A percentile compares a stretch with the other conserved stretches of the same genome.
Evolutionary conservation across 306 rosid species (phyloP).

Genomic region (Lathyrus sativus): DNA sequence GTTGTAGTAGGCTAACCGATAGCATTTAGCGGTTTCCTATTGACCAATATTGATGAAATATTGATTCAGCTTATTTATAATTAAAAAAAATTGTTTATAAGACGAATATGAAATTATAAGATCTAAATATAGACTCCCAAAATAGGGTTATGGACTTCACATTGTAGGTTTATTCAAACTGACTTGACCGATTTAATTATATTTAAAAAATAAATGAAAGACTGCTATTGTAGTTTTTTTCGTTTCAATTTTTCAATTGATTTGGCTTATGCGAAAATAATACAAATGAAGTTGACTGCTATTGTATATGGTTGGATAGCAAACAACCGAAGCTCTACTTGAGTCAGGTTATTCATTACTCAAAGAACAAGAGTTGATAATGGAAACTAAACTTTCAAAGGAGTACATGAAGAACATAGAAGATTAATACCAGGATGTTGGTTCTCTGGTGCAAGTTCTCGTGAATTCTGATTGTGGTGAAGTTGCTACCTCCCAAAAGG

Average conservation of each 20-base stretch:
- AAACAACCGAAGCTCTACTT: conserved; percentile 81
- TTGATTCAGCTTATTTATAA: conserved; percentile 22
- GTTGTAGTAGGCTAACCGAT: conserved; percentile 27
- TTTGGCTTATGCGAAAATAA: conserved; percentile 32
- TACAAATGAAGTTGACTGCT: too few relatives aligned
- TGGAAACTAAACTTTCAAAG: conserved; percentile 90
- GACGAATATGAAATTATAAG: conserved; percentile 8
- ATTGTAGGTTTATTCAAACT: background rate
- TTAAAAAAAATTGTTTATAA: conserved; percentile 7
- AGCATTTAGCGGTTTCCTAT: conserved; percentile 20
- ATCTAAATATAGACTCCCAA: conserved; percentile 9
- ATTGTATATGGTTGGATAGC: conserved; percentile 61
- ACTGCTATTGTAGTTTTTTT: too few relatives aligned
- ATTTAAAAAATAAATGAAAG: background rate
- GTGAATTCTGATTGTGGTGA: background rate
- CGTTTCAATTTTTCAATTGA: background rate
- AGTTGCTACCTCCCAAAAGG: conserved; percentile 18
- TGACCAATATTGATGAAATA: conserved; percentile 23
- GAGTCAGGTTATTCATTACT: conserved; percentile 80
- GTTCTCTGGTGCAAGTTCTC: conserved; percentile 12
- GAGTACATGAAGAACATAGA: conserved; percentile 93
- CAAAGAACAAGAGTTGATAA: conserved; percentile 80
- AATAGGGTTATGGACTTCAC: background rate
- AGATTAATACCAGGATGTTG: conserved; percentile 47
- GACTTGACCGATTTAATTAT: conserved; percentile 5